phyloP scores from a whole-genome alignment of 2,329 filamentous ascomycete species.

The Sporothrix luriei region DNA sequence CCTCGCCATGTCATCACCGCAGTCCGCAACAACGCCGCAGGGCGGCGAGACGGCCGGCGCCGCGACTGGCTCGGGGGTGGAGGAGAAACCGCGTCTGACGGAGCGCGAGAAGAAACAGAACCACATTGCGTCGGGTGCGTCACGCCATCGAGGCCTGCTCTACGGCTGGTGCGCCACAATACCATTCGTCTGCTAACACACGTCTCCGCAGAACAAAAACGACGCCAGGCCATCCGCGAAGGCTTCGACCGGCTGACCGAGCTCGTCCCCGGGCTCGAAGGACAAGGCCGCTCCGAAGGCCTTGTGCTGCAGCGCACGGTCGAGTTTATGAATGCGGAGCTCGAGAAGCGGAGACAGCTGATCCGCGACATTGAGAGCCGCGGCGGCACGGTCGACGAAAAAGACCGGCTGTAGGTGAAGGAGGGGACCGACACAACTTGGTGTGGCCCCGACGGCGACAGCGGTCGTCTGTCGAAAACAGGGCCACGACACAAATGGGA shows the following conservation, averaged over 20 bases:
- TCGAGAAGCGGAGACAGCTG: slow-evolving; percentile 61
- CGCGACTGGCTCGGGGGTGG: slow-evolving; percentile 16
- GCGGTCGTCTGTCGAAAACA: not conserved
- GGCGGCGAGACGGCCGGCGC: slow-evolving; percentile 26
- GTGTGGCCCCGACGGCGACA: not conserved
- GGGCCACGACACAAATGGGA: not conserved
- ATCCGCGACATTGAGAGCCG: slow-evolving; percentile 61
- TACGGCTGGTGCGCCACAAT: too few relatives aligned
- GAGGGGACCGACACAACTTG: not conserved
- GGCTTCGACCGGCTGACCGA: slow-evolving; percentile 81
- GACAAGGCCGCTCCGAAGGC: slow-evolving; percentile 82
- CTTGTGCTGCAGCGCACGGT: slow-evolving; percentile 75
- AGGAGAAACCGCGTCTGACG: slow-evolving; percentile 44
- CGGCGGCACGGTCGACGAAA: slow-evolving; percentile 55
- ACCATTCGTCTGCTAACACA: not conserved
- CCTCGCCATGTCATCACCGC: slow-evolving; percentile 26
- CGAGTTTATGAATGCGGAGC: slow-evolving; percentile 63
- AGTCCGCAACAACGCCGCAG: slow-evolving; percentile 18
- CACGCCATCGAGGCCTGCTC: not conserved
- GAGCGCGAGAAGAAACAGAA: slow-evolving; percentile 48
- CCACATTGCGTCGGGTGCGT: slow-evolving; percentile 44
- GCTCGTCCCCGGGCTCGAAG: slow-evolving; percentile 78
- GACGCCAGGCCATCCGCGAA: slow-evolving; percentile 67
- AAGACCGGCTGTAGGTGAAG: slow-evolving; percentile 36
- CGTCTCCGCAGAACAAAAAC: slow-evolving; percentile 43